phyloP scores from a whole-genome alignment of 2,329 filamentous ascomycete genomes.

The Aureobasidium sp. region DNA sequence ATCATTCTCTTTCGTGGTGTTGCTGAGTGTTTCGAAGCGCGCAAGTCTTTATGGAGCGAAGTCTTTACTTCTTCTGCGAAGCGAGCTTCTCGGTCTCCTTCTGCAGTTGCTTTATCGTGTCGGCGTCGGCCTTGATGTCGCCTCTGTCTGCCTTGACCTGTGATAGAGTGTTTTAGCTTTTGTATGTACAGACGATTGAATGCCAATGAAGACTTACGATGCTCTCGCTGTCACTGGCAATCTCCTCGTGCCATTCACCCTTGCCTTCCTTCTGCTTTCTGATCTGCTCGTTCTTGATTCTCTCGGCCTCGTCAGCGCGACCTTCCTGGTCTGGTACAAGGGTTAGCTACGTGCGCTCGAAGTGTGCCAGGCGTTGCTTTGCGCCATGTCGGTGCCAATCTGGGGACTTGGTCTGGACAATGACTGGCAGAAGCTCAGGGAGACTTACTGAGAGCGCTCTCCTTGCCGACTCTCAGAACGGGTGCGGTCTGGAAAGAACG shows the following conservation, averaged over 20 bases:
- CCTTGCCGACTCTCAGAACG: slow-evolving; percentile 36
- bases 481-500: slow-evolving; percentile 34
- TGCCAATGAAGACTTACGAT: slow-evolving; percentile 45
- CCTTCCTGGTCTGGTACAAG: slow-evolving; percentile 34
- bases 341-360: background rate
- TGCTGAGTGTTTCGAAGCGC: background rate
- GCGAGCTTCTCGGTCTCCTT: slow-evolving; percentile 29
- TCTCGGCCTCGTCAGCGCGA: slow-evolving; percentile 39
- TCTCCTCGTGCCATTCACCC: slow-evolving; percentile 68
- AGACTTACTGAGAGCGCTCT: slow-evolving; percentile 37
- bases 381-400: background rate
- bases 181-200: background rate
- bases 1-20: slow-evolving; percentile 12
- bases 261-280: slow-evolving; percentile 50
- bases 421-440: background rate
- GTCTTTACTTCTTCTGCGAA: slow-evolving; percentile 7
- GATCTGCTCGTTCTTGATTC: slow-evolving; percentile 57
- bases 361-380: background rate
- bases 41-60: background rate
- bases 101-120: slow-evolving; percentile 29
- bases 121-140: slow-evolving; percentile 25
- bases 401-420: background rate
- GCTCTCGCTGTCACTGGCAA: slow-evolving; percentile 75
- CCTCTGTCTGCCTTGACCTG: slow-evolving; percentile 33
- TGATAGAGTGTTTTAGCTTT: background rate